These are phyloP conservation scores for Phycomyces blakesleeanus DNA, from an alignment of 192 early-diverging fungal species.

Conservation along the genomic window DNA sequence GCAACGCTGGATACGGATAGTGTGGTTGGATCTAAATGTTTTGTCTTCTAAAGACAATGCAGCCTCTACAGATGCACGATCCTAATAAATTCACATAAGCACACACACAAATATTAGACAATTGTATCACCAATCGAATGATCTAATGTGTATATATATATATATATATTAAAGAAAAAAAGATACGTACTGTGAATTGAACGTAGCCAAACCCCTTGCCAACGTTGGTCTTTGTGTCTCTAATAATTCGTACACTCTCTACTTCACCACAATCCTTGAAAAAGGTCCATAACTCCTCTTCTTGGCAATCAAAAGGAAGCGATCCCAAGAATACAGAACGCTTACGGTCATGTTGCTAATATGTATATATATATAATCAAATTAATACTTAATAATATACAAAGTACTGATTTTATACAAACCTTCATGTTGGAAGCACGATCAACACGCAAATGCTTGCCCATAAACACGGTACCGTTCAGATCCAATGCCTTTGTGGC, in stretches of 20 bases:
- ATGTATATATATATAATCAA: neutral
- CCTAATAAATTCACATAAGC: too few relatives aligned
- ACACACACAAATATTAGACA: conserved; percentile 4
- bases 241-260: conserved; percentile 80
- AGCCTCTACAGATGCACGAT: conserved; percentile 68
- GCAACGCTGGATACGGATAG: conserved; percentile 60
- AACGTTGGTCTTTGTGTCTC: conserved; percentile 78
- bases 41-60: conserved; percentile 77
- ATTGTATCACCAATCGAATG: neutral
- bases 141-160: too few relatives aligned
- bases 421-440: conserved; percentile 47
- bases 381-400: too few relatives aligned
- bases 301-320: conserved; percentile 67
- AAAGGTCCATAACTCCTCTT: conserved; percentile 68
- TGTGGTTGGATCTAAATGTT: conserved; percentile 54
- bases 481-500: conserved; percentile 56
- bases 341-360: conserved; percentile 63
- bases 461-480: conserved; percentile 80
- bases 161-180: too few relatives aligned
- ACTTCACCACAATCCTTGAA: conserved; percentile 67
- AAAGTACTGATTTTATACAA: too few relatives aligned
- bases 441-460: conserved; percentile 88
- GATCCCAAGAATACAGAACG: conserved; percentile 74
- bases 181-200: conserved; percentile 57
- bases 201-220: conserved; percentile 96